Conservation (phyloP, 805 yeast genomes). For the Maudiozyma pseudohumilis region DNA sequence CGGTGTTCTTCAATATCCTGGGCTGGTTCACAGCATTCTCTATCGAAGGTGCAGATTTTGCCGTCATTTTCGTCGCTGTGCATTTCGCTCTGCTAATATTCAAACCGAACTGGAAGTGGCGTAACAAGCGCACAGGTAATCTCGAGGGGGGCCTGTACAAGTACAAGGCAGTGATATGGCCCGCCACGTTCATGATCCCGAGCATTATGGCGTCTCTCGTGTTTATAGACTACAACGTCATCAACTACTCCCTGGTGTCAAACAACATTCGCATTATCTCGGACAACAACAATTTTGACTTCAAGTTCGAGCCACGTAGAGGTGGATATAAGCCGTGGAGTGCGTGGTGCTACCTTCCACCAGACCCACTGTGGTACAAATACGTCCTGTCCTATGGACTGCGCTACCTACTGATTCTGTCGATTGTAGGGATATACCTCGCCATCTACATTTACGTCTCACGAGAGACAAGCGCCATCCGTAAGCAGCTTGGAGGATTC, state of each 20-base stretch:
- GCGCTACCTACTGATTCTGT: conserved; percentile 53
- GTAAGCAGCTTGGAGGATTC: conserved; percentile 28
- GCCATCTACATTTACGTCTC: conserved; percentile 66
- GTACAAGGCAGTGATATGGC: conserved; percentile 49
- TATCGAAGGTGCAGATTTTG: conserved; percentile 79
- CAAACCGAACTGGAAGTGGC: conserved; percentile 43
- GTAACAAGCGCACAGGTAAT: conserved; percentile 29
- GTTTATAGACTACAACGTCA: conserved; percentile 36
- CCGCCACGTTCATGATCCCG: conserved; percentile 50
- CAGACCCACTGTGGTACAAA: conserved; percentile 62
- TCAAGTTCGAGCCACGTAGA: conserved; percentile 19
- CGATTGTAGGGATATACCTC: conserved; percentile 55
- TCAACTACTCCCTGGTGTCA: conserved; percentile 10
- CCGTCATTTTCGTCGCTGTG: conserved; percentile 71
- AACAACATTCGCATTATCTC: conserved; percentile 16
- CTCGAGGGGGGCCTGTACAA: conserved; percentile 68
- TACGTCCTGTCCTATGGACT: conserved; percentile 74
- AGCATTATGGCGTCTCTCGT: conserved; percentile 61
- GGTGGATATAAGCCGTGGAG: conserved; percentile 53
- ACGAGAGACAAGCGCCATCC: conserved; percentile 46
- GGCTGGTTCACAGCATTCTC: conserved; percentile 77
- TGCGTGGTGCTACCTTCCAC: conserved; percentile 74
- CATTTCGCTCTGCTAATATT: conserved; percentile 72
- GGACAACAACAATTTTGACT: conserved; percentile 19
- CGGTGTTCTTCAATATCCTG: conserved; percentile 48